Base-by-base conservation (phyloP, 768 basidiomycete genomes). In the Boletus speciosus region DNA sequence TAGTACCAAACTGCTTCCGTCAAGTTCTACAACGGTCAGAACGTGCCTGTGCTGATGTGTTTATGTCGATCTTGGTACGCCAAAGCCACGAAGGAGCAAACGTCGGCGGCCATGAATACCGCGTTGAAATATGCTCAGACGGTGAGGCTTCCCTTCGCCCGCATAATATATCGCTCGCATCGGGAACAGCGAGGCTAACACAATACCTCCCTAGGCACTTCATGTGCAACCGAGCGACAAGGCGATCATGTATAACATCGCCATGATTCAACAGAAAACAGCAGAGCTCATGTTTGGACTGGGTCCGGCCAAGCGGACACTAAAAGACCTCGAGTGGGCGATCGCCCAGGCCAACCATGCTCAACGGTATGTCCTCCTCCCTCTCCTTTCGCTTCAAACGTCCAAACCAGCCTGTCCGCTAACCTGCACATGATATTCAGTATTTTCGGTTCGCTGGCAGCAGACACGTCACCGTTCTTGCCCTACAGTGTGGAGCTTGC, bases 241-340 rank as follows among this genome's bases (percentile, higher is more conserved):
- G 66, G 90, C 93, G 4, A 84, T 88, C 47, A 56, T 93, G 40
- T 98, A 95, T 73, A 98, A 99, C 70, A 91, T 98, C 62, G 95
- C 96, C 51, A 95, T 99, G 89, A 93, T 98, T 34, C 87, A 95
- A 70, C 97, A 99, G 68, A 98, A 98, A 71, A 86, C 90, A 0
- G 90, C 93, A 0, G 96, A 98, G 69, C 79, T 98, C 73, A 73
- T 98, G 25, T 86, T 93, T 59, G 78, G 83, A 1, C 72, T 95
- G 25, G 77, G 79, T 1, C 80, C 86, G 1, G 76, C 83, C 27
- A 93, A 93, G 67, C 86, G 96, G 19, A 83, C 88, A 2, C 76
- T 94, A 9, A 83, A 81, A 51, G 93, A 98, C 57, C 77, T 98
- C 21, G 78, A 88, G 56, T 76, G 76, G 43, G 91, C 87, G 2